Conservation (phyloP, 345 rosid species). For the Trapa incisa region DNA sequence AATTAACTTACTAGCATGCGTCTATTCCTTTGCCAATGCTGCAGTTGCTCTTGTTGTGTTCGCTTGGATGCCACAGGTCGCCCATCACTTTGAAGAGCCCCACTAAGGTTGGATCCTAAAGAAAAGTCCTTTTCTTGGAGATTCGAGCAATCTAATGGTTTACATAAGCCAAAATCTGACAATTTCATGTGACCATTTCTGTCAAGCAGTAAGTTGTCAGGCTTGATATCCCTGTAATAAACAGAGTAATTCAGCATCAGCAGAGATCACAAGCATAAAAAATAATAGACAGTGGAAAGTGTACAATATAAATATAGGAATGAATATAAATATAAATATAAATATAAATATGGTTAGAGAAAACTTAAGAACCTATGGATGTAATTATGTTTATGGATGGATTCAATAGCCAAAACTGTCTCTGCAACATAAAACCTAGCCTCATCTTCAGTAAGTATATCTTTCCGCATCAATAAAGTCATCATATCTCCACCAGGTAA, state of each 20-base stretch:
- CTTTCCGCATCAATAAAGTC: constrained; percentile 97
- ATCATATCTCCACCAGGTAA: constrained; percentile 99
- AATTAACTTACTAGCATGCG: constrained; percentile 61
- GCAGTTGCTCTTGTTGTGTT: constrained; percentile 79
- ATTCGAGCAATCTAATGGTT: constrained; percentile 79
- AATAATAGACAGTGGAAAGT: not conserved
- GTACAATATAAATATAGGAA: not conserved
- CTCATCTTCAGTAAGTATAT: constrained; percentile 88
- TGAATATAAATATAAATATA: not conserved
- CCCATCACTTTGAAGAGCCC: constrained; percentile 28
- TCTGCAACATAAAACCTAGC: constrained; percentile 94
- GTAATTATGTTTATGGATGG: constrained; percentile 93
- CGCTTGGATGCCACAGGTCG: constrained; percentile 44
- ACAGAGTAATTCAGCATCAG: not conserved
- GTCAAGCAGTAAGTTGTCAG: constrained; percentile 89
- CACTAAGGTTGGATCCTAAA: constrained; percentile 25
- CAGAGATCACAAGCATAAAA: not conserved
- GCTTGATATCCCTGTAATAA: constrained; percentile 80
- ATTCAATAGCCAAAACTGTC: constrained; percentile 90
- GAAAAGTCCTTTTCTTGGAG: constrained; percentile 67
- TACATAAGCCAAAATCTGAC: constrained; percentile 93
- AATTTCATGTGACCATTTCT: constrained; percentile 71
- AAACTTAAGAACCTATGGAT: constrained; percentile 65
- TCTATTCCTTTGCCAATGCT: constrained; percentile 89
- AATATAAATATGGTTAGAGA: constrained; percentile 2